phyloP scores from a whole-genome alignment of 2,329 filamentous ascomycete species.

The Teratosphaeria gauchensis region DNA sequence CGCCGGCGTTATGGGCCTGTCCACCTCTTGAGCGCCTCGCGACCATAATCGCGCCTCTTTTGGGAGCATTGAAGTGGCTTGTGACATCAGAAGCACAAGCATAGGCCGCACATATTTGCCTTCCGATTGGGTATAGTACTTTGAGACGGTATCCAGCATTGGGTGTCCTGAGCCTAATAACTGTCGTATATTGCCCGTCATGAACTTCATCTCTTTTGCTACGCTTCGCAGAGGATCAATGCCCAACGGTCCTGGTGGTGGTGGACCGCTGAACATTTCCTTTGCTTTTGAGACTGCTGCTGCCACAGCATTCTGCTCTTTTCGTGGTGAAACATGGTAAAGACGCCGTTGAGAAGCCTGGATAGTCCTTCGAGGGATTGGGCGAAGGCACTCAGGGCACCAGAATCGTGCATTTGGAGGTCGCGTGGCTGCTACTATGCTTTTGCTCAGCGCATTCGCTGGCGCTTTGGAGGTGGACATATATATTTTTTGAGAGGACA shows the following conservation, averaged over 20 bases:
- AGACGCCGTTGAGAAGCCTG: constrained; percentile 20
- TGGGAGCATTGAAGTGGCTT: constrained; percentile 76
- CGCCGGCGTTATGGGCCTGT: constrained; percentile 51
- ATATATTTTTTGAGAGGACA: constrained; percentile 7
- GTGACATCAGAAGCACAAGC: constrained; percentile 91
- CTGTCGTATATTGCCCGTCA: constrained; percentile 87
- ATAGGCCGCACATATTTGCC: constrained; percentile 94
- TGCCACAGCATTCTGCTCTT: constrained; percentile 53
- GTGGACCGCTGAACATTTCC: constrained; percentile 61
- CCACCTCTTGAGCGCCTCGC: constrained; percentile 33
- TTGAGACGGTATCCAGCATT: constrained; percentile 85
- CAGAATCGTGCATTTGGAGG: constrained; percentile 7
- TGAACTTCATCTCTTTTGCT: constrained; percentile 91
- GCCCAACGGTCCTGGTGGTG: constrained; percentile 56
- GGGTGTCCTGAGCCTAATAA: constrained; percentile 92
- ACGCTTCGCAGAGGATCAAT: constrained; percentile 84
- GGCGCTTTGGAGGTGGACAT: constrained; percentile 26
- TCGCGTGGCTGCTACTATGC: constrained; percentile 14
- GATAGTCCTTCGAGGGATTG: constrained; percentile 17
- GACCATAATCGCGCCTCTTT: constrained; percentile 41
- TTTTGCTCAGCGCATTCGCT: constrained; percentile 25
- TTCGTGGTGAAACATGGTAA: constrained; percentile 29
- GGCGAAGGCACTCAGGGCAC: constrained; percentile 25
- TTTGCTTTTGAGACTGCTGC: constrained; percentile 60
- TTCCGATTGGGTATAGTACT: constrained; percentile 95